Conservation (phyloP, 306 rosid species). For the Rubus parviflorus region DNA sequence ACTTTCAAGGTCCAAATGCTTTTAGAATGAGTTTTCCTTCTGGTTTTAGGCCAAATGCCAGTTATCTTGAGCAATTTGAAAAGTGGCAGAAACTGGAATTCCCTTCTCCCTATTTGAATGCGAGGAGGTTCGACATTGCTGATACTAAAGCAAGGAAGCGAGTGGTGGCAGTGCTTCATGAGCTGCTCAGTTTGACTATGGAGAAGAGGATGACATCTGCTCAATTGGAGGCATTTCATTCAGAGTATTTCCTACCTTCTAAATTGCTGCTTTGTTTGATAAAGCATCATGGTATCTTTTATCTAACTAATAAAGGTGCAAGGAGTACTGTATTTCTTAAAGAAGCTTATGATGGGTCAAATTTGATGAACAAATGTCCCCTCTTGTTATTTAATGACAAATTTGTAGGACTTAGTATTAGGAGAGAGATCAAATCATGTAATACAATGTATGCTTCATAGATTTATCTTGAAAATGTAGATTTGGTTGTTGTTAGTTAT, state of each 20-base stretch:
- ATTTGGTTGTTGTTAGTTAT: not conserved
- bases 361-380: constrained; percentile 57
- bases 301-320: constrained; percentile 76
- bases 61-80: constrained; percentile 62
- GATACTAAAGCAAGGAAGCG: constrained; percentile 73
- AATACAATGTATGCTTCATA: constrained; percentile 28
- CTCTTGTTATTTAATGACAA: constrained; percentile 46
- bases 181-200: constrained; percentile 74
- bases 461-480: constrained; percentile 11
- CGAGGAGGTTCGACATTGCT: constrained; percentile 61
- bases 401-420: constrained; percentile 53
- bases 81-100: constrained; percentile 84
- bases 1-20: constrained; percentile 53
- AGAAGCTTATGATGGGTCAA: constrained; percentile 63
- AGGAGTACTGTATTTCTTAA: constrained; percentile 72
- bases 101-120: constrained; percentile 85
- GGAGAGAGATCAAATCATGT: constrained; percentile 42
- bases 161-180: constrained; percentile 72
- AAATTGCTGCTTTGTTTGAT: constrained; percentile 67
- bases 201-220: constrained; percentile 80
- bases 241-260: constrained; percentile 68
- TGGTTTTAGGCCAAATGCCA: constrained; percentile 70
- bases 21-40: constrained; percentile 62
- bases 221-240: constrained; percentile 67
- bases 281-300: constrained; percentile 83